Evolutionary conservation across 164 flowering plant species (phyloP).

Genomic region (Sextonia rubra): DNA sequence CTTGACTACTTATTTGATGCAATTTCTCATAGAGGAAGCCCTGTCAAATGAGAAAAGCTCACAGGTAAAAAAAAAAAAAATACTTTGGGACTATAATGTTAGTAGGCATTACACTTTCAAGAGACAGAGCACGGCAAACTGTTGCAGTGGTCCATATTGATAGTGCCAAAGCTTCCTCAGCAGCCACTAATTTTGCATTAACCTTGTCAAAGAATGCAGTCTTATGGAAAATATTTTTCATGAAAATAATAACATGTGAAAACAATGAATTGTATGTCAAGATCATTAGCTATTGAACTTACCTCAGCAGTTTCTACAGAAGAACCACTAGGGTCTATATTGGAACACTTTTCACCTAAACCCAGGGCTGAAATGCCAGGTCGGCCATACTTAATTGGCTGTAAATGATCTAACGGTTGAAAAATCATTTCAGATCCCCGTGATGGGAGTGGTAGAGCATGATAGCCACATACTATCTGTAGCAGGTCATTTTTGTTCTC

Average conservation of each 20-base stretch:
- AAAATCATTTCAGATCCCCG: constrained; percentile 62
- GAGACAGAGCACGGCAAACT: constrained; percentile 83
- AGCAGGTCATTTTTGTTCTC: constrained; percentile 71
- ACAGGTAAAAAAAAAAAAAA: neutral
- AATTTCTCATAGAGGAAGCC: neutral
- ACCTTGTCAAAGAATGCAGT: constrained; percentile 31
- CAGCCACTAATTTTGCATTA: constrained; percentile 62
- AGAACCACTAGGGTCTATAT: constrained; percentile 21
- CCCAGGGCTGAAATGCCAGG: constrained; percentile 52
- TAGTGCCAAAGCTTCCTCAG: constrained; percentile 81
- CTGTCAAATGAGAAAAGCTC: neutral
- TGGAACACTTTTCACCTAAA: constrained; percentile 27
- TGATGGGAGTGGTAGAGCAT: constrained; percentile 54
- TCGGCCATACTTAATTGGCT: constrained; percentile 63
- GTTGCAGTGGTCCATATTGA: constrained; percentile 90
- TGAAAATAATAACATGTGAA: neutral
- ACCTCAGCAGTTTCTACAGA: constrained; percentile 50
- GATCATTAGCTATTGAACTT: constrained; percentile 4
- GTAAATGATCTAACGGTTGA: constrained; percentile 84
- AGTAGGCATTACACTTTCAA: constrained; percentile 65
- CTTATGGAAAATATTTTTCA: constrained; percentile 10
- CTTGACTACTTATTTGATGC: neutral
- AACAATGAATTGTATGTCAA: neutral
- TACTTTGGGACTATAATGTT: no score
- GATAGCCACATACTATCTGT: constrained; percentile 80